Percentiles rank a stretch among this genome's conserved stretches.
Evolutionary conservation across 208 protist species (phyloP).

Genomic region (Wallacemonas sp.): DNA sequence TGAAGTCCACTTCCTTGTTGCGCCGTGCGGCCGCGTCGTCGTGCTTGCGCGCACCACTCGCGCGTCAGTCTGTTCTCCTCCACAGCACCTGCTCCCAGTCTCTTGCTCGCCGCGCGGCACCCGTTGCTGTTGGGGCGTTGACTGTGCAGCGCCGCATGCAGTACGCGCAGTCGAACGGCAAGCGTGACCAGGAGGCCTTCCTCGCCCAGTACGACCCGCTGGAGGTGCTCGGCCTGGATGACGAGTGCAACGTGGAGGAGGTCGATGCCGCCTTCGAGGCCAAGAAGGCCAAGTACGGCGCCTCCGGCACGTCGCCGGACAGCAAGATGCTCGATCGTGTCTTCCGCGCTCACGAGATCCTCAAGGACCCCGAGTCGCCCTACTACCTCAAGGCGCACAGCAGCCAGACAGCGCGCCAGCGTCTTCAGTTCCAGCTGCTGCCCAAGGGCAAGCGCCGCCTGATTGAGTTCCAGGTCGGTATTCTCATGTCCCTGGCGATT

Average conservation of each 20-base stretch:
- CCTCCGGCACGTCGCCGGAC: slow-evolving; percentile 62
- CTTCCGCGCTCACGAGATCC: slow-evolving; percentile 75
- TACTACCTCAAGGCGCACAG: slow-evolving; percentile 82
- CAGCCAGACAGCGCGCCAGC: slow-evolving; percentile 69
- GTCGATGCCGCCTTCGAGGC: slow-evolving; percentile 68
- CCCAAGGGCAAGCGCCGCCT: slow-evolving; percentile 65
- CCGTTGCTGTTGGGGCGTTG: background rate
- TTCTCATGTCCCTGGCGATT: slow-evolving; percentile 47
- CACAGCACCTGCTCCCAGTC: slow-evolving; percentile 13
- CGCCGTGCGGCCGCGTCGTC: slow-evolving; percentile 10
- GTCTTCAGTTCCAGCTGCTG: slow-evolving; percentile 84
- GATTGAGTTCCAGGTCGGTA: slow-evolving; percentile 64
- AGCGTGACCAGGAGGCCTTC: slow-evolving; percentile 85
- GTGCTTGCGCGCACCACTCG: slow-evolving; percentile 2
- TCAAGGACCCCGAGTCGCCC: slow-evolving; percentile 80
- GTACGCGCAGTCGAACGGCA: slow-evolving; percentile 78
- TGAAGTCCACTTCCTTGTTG: slow-evolving; percentile 3
- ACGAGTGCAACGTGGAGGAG: slow-evolving; percentile 73
- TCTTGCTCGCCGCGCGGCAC: slow-evolving; percentile 1
- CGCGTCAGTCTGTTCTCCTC: slow-evolving; percentile 1
- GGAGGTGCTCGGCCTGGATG: slow-evolving; percentile 66
- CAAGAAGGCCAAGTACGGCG: slow-evolving; percentile 61
- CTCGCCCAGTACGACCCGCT: slow-evolving; percentile 81
- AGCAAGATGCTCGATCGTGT: slow-evolving; percentile 80
- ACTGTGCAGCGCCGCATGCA: slow-evolving; percentile 55